Evolutionary conservation across 176 grass and related monocot species (phyloP).

Genomic region (Leersia perrieri): DNA sequence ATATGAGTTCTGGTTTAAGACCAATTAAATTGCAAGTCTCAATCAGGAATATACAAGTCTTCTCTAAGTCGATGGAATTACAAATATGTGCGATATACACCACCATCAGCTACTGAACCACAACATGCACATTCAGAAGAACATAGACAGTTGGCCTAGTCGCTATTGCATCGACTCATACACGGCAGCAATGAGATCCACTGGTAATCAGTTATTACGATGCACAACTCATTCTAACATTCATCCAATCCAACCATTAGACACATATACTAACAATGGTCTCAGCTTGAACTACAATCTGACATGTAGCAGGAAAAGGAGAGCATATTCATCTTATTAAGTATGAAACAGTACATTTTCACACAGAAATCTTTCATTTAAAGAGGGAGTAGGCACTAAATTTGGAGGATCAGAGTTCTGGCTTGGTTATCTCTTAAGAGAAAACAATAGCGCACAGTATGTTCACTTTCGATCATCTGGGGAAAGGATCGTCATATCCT

Average conservation of each 20-base stretch:
- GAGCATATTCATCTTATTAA: not conserved
- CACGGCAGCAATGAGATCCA: conserved; percentile 30
- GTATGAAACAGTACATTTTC: too few species aligned
- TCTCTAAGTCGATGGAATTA: not conserved
- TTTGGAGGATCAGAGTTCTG: too few species aligned
- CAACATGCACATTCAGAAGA: not conserved
- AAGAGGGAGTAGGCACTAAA: too few species aligned
- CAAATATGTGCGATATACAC: not conserved
- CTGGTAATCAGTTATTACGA: conserved; percentile 38
- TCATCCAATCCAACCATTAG: not conserved
- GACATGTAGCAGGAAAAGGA: not conserved
- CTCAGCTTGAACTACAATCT: not conserved
- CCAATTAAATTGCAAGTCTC: not conserved
- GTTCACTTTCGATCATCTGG: too few species aligned
- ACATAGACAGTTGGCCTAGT: not conserved
- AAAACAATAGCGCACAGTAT: too few species aligned
- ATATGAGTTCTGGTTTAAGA: not conserved
- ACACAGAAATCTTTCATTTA: too few species aligned
- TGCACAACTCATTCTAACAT: not conserved
- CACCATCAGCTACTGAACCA: not conserved
- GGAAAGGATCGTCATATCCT: too few species aligned
- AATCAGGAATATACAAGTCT: not conserved
- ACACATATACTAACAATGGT: not conserved
- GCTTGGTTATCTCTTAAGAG: too few species aligned
- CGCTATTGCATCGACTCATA: conserved; percentile 26